Evolutionary conservation across 805 yeast species (phyloP), one percentile per base, ranked within the genome.

Genomic region (Metschnikowia hibisci): DNA sequence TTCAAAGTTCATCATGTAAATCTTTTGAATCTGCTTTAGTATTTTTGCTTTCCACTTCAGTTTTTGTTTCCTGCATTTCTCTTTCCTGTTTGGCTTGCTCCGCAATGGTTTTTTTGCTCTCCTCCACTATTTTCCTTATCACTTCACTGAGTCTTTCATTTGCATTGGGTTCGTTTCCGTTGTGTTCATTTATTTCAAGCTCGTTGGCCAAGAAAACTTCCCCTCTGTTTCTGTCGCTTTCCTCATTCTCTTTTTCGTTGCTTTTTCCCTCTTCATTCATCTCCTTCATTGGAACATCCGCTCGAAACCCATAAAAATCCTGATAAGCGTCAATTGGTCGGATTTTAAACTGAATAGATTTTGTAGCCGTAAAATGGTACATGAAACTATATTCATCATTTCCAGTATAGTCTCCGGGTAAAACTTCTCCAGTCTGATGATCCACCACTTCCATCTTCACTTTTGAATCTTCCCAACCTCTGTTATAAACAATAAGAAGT

Each of bases 361-460:
- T n/a, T 9, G 42, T 43, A 1, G 26, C 13, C 9, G 11, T 32
- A 5, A 28, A 4, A 9, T 39, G 34, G 8, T 41, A 14, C 12
- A 32, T 40, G 16, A 48, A 48, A 13, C 34, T 39, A 22, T 46
- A 48, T 14, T 32, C 14, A 6, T 36, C 43, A 9, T 41, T 32
- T 10, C 23, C 42, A 14, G 15, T 39, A 18, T 48, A 48, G 10
- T 13, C 30, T 6, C 52, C 52, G 7, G 20, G 18, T 14, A 48
- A 34, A 2, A 36, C 32, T 4, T 13, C 5, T 5, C 44, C 49
- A 14, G 45, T 34, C 10, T 11, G 28, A 10, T 36, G 44, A 25
- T 43, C 53, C 13, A 39, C 29, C 22, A 47, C 41, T 28, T 44
- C 42, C 42, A 49, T 36, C 11, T 35, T 29, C 26, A 46, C 41